Conservation (phyloP, 1,284 basidiomycete genomes). For the Cryptococcus deneoformans region DNA sequence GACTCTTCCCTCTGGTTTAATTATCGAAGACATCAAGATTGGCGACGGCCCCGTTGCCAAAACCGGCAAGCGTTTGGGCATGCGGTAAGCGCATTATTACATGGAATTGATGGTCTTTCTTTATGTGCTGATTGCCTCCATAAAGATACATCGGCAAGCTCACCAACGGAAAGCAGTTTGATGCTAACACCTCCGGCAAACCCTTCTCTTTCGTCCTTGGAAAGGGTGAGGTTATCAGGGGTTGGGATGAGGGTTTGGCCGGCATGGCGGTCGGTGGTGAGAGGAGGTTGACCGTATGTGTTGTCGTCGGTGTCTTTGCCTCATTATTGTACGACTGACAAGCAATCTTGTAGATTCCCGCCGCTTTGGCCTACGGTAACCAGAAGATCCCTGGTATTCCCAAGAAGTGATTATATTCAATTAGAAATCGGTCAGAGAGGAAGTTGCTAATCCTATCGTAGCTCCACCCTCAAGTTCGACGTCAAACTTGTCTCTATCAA, state of each 20-base stretch:
- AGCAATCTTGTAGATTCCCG: conserved; percentile 34
- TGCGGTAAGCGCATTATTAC: conserved; percentile 58
- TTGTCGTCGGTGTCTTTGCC: not conserved
- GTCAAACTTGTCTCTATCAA: conserved; percentile 56
- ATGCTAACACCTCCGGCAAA: conserved; percentile 82
- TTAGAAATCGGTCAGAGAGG: not conserved
- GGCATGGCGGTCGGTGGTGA: conserved; percentile 94
- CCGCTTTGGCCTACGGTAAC: conserved; percentile 55
- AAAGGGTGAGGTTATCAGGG: conserved; percentile 87
- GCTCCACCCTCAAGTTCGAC: conserved; percentile 56
- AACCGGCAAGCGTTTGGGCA: conserved; percentile 74
- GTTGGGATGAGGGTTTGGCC: conserved; percentile 88
- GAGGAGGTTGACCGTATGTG: conserved; percentile 73
- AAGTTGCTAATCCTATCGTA: conserved; percentile 4
- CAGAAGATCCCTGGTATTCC: conserved; percentile 55
- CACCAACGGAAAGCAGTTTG: conserved; percentile 78
- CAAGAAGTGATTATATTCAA: conserved; percentile 38
- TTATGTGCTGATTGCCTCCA: not conserved
- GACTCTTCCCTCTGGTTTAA: conserved; percentile 68
- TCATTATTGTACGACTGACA: not conserved
- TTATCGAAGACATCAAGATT: conserved; percentile 71
- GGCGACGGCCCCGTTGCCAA: conserved; percentile 83
- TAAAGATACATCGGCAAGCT: conserved; percentile 60
- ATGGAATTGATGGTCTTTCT: not conserved
- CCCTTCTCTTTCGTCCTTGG: conserved; percentile 89